A percentile compares a stretch with the other conserved stretches of the same genome.
These are phyloP conservation scores for Mucuna pruriens DNA, from an alignment of 306 rosid genomes.

Conservation along the genomic window DNA sequence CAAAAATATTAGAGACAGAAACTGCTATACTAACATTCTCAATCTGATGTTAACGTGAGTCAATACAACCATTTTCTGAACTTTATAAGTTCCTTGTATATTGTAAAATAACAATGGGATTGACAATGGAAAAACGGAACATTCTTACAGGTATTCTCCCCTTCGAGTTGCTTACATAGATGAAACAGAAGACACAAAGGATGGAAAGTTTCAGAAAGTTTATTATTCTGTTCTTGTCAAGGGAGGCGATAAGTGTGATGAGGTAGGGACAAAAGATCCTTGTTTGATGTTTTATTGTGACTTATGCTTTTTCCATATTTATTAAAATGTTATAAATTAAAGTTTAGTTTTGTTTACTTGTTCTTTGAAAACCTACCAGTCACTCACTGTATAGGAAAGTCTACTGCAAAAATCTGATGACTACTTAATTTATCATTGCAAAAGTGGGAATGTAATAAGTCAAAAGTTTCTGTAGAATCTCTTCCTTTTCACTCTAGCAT, in stretches of 20 bases:
- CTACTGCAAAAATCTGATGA: not conserved
- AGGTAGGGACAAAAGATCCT: slow-evolving; percentile 60
- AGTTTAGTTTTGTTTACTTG: too few relatives aligned
- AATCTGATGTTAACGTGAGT: slow-evolving; percentile 86
- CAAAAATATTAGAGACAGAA: slow-evolving; percentile 53
- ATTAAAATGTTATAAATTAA: too few relatives aligned
- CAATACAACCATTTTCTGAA: slow-evolving; percentile 34
- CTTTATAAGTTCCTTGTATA: slow-evolving; percentile 15
- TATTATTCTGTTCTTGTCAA: slow-evolving; percentile 91
- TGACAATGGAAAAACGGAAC: slow-evolving; percentile 34
- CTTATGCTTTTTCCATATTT: slow-evolving; percentile 24
- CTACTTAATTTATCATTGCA: not conserved
- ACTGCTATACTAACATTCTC: slow-evolving; percentile 69
- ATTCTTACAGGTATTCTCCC: slow-evolving; percentile 63
- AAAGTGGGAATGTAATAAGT: slow-evolving; percentile 22
- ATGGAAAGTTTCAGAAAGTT: slow-evolving; percentile 53
- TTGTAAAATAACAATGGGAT: slow-evolving; percentile 33
- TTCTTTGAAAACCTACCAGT: not conserved
- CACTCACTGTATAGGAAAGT: not conserved
- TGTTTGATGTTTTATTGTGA: slow-evolving; percentile 23
- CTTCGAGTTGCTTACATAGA: slow-evolving; percentile 97
- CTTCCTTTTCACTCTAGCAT: not conserved
- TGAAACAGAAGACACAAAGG: slow-evolving; percentile 65
- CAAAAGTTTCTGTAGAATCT: not conserved
- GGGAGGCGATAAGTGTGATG: slow-evolving; percentile 90